Percentiles rank a stretch among this genome's conserved stretches.
Evolutionary conservation across 305 asterid genomes (phyloP).

Genomic region (Coffea humblotiana): DNA sequence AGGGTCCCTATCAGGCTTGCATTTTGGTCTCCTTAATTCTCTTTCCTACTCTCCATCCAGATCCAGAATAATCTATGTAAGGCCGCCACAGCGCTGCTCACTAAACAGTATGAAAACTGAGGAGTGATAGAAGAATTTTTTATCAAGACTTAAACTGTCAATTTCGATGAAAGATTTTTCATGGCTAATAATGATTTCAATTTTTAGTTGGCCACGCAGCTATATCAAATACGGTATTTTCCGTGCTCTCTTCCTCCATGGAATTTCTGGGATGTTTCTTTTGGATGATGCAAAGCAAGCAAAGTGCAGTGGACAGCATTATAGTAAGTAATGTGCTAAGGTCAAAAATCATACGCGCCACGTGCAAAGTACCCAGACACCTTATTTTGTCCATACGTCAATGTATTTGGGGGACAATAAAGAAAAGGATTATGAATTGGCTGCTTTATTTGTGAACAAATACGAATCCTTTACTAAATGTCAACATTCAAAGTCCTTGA

Average conservation of each 20-base stretch:
- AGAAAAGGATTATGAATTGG: not conserved
- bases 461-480: too few species aligned
- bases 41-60: not conserved
- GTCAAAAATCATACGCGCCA: constrained; percentile 29
- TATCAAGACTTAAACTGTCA: constrained; percentile 9
- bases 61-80: not conserved
- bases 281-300: constrained; percentile 5
- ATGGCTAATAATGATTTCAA: constrained; percentile 8
- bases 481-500: not conserved
- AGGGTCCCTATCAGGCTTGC: not conserved
- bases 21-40: not conserved
- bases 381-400: not conserved
- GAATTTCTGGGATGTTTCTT: constrained; percentile 33
- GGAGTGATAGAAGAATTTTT: constrained; percentile 1
- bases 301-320: not conserved
- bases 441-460: not conserved
- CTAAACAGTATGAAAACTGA: constrained; percentile 15
- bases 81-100: constrained; percentile 5
- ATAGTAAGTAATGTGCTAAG: not conserved
- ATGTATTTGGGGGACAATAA: constrained; percentile 5
- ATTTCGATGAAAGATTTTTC: constrained; percentile 4
- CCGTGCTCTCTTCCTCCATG: not conserved
- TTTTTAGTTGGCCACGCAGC: not conserved
- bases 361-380: constrained; percentile 14
- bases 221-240: not conserved